A percentile compares a stretch with the other conserved stretches of the same genome.
phyloP scores from a whole-genome alignment of 2,329 filamentous ascomycete species.

The Dendryphion nanum region DNA sequence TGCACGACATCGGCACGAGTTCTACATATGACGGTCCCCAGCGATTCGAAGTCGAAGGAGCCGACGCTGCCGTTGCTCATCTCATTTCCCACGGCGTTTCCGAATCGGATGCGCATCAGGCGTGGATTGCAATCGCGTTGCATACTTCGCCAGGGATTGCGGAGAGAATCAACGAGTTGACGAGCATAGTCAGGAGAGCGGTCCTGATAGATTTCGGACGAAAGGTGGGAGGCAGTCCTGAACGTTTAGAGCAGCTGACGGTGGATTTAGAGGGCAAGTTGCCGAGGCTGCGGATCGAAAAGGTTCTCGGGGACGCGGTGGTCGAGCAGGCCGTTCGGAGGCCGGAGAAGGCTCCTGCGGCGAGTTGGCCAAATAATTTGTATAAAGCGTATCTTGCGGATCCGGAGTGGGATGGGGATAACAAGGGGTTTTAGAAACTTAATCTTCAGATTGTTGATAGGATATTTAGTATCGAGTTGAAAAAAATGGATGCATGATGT shows the following conservation, averaged over 20 bases:
- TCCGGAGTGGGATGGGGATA: slow-evolving; percentile 28
- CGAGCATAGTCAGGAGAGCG: slow-evolving; percentile 37
- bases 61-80: slow-evolving; percentile 39
- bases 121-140: slow-evolving; percentile 47
- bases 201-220: slow-evolving; percentile 43
- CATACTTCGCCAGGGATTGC: slow-evolving; percentile 47
- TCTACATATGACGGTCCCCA: slow-evolving; percentile 34
- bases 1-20: slow-evolving; percentile 74
- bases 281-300: slow-evolving; percentile 42
- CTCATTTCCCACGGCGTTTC: slow-evolving; percentile 23
- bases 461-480: too few relatives aligned
- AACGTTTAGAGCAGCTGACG: slow-evolving; percentile 16
- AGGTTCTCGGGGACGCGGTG: slow-evolving; percentile 44
- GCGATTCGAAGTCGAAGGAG: slow-evolving; percentile 48
- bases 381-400: slow-evolving; percentile 23
- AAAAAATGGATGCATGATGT: too few relatives aligned
- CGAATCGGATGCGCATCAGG: slow-evolving; percentile 34
- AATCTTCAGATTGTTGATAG: too few relatives aligned
- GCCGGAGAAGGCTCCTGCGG: slow-evolving; percentile 42
- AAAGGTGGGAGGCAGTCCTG: slow-evolving; percentile 10
- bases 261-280: slow-evolving; percentile 26
- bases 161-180: slow-evolving; percentile 42
- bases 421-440: slow-evolving; percentile 26
- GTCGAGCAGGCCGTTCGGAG: slow-evolving; percentile 39
- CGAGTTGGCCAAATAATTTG: slow-evolving; percentile 36